Conservation (phyloP, 495 filamentous ascomycete species). For the Neurospora tetraspora region DNA sequence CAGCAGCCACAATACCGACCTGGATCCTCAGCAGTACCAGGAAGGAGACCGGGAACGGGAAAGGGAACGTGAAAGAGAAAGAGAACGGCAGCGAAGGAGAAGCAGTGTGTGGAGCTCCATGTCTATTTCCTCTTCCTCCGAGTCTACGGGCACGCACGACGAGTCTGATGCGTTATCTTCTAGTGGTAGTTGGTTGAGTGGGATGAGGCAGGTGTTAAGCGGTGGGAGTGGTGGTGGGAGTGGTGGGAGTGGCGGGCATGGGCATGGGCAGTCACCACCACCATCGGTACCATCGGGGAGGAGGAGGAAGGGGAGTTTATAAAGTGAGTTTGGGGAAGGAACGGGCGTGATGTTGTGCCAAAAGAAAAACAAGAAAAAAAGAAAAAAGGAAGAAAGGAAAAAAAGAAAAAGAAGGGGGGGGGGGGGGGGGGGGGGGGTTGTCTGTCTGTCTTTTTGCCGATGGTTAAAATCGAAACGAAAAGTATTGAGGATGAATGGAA, state of each 20-base stretch:
- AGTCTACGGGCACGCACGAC: background rate
- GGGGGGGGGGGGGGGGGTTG: no score
- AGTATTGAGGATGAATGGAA: background rate
- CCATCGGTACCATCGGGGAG: background rate
- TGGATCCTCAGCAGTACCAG: background rate
- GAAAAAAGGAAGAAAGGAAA: no score
- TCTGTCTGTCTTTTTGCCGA: background rate
- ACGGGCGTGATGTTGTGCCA: no score
- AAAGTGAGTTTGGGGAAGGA: no score
- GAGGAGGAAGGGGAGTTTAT: no score
- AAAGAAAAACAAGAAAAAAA: no score
- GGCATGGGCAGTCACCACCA: background rate
- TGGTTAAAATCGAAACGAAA: background rate
- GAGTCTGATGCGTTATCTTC: background rate
- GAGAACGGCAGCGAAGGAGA: background rate
- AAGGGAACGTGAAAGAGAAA: background rate
- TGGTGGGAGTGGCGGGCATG: background rate
- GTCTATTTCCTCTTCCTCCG: background rate
- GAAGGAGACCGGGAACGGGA: background rate
- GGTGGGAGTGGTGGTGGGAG: background rate
- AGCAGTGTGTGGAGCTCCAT: background rate
- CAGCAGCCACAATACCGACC: background rate
- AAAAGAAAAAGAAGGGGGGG: no score
- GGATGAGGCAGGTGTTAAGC: background rate
- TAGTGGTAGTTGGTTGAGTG: background rate